These are phyloP conservation scores for Xylaria intraflava DNA, from an alignment of 495 filamentous ascomycete genomes.

Conservation along the genomic window DNA sequence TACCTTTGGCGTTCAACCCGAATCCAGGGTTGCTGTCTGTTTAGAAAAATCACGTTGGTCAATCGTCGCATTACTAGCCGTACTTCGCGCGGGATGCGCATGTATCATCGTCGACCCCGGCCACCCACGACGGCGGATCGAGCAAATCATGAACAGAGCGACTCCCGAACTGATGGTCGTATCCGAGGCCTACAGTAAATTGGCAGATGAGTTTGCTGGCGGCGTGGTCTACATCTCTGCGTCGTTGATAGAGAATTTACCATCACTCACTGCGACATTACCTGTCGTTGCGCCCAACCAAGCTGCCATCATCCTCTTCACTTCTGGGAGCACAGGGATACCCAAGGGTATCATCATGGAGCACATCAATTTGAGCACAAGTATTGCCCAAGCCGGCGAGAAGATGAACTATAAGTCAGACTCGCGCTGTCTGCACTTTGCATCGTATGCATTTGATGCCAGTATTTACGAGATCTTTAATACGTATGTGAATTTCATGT, in stretches of 20 bases:
- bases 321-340: slow-evolving; percentile 35
- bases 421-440: slow-evolving; percentile 48
- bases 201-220: neutral
- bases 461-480: slow-evolving; percentile 49
- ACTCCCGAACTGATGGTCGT: neutral
- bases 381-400: neutral
- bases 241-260: neutral
- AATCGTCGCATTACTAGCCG: slow-evolving; percentile 32
- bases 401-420: neutral
- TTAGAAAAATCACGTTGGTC: slow-evolving; percentile 45
- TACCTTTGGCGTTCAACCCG: slow-evolving; percentile 35
- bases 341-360: slow-evolving; percentile 40
- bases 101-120: slow-evolving; percentile 21
- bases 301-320: slow-evolving; percentile 34
- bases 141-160: slow-evolving; percentile 29
- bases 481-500: neutral
- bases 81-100: slow-evolving; percentile 31
- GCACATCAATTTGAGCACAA: slow-evolving; percentile 8
- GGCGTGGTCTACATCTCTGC: neutral
- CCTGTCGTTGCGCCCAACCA: neutral
- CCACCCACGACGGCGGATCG: slow-evolving; percentile 19
- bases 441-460: slow-evolving; percentile 55
- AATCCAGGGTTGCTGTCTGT: slow-evolving; percentile 44
- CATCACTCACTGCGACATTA: neutral
- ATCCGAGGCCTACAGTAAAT: neutral